These are phyloP conservation scores for Leucocoprinus sp. DNA, from an alignment of 768 basidiomycete species.

Conservation along the genomic window DNA sequence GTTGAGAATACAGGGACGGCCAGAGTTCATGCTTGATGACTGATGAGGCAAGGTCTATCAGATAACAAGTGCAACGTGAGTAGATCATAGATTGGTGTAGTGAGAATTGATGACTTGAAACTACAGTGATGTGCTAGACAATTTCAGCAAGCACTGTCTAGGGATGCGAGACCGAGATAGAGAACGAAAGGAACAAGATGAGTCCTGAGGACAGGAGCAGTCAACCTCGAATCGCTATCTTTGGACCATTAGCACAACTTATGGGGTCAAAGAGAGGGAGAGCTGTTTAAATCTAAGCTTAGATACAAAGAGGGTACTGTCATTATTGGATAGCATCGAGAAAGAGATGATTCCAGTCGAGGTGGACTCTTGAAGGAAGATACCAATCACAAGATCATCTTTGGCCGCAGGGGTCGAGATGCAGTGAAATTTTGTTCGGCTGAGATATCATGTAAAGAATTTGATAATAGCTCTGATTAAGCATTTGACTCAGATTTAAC, in stretches of 20 bases:
- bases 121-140: too few relatives aligned
- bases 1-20: too few relatives aligned
- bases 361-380: conserved; percentile 8
- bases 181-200: not conserved
- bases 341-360: conserved; percentile 1
- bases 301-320: conserved; percentile 7
- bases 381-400: conserved; percentile 6
- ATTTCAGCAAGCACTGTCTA: too few relatives aligned
- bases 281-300: not conserved
- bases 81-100: too few relatives aligned
- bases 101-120: too few relatives aligned
- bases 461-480: conserved; percentile 8
- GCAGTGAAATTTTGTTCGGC: conserved; percentile 3
- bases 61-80: too few relatives aligned
- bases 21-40: too few relatives aligned
- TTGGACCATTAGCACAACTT: too few relatives aligned
- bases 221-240: too few relatives aligned
- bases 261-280: not conserved
- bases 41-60: too few relatives aligned
- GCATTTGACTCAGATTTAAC: conserved; percentile 1
- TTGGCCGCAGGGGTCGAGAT: conserved; percentile 2
- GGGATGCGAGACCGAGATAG: too few relatives aligned
- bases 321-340: not conserved
- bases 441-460: conserved; percentile 6
- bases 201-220: not conserved